Conservation (phyloP, 169 alveolate genomes). For the Plasmodium gonderi region DNA sequence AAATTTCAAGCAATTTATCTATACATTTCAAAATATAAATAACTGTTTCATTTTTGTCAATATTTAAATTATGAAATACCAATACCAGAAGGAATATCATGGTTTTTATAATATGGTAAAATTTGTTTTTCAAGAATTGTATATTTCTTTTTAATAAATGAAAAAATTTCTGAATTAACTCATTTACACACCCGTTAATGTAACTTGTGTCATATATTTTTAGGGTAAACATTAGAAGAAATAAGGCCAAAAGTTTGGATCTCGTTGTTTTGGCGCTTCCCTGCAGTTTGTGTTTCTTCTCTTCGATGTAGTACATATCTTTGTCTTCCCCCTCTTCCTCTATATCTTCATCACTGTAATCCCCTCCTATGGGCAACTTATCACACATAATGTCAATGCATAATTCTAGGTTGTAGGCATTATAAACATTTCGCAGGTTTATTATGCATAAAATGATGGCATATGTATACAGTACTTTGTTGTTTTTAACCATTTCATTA, state of each 20-base stretch:
- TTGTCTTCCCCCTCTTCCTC: neutral
- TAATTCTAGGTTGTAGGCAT: constrained; percentile 41
- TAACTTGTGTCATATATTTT: constrained; percentile 73
- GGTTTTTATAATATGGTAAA: constrained; percentile 47
- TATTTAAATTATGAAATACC: constrained; percentile 43
- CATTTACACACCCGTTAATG: constrained; percentile 47
- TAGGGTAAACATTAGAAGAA: constrained; percentile 33
- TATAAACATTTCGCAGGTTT: constrained; percentile 60
- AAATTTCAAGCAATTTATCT: constrained; percentile 39
- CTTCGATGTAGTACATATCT: neutral
- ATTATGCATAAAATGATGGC: constrained; percentile 29
- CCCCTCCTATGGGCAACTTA: neutral
- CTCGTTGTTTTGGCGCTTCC: neutral
- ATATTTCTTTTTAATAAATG: constrained; percentile 17
- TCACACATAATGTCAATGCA: constrained; percentile 34
- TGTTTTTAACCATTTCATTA: neutral
- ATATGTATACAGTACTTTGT: constrained; percentile 7
- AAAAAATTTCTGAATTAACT: constrained; percentile 8
- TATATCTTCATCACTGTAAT: neutral
- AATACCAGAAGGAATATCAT: constrained; percentile 45
- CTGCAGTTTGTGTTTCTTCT: neutral
- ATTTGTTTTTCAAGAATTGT: constrained; percentile 3
- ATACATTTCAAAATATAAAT: constrained; percentile 59
- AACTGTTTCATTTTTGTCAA: constrained; percentile 45
- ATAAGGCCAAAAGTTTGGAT: constrained; percentile 14